Evolutionary conservation across 768 basidiomycete species (phyloP), one percentile per base, ranked within the genome.

Genomic region (Steccherinum ochraceum): DNA sequence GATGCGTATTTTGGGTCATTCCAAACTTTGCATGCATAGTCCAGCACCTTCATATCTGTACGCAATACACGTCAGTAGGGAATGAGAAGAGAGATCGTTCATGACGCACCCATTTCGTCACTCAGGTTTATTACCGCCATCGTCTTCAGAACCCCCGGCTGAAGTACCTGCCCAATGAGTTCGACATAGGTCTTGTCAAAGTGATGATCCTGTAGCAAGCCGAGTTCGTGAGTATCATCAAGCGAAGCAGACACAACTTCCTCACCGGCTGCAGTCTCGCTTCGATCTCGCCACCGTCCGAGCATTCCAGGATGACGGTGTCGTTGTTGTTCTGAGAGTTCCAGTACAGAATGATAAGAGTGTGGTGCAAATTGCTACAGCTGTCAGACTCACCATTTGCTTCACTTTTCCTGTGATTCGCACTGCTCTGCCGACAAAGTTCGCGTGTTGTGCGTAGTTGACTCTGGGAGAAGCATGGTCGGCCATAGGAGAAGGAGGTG

Each of bases 271-370:
- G 54, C n/a, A 79, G 58, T 12, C 61, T 59, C 18, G 85, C 65
- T 20, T 66, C 68, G 5, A 86, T 79, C 61, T 89, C 70, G 0
- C 79, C 82, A 1, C 81, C 84, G 58, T 91, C 89, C 41, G 75
- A 73, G 0, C 86, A 78, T 53, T 83, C 74, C 12, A 90, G 83
- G 2, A 78, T 73, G 12, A 80, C 75, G 2, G 64, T 63, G 12
- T 74, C 74, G 16, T 71, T 72, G 26, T 75, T 61, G 18, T 48
- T 24, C 13, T 16, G 40, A 40, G 18, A n/a, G 7, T 35, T 21
- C 7, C 25, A 43, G 4, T 39, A 18, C 13, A 30, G n/a, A n/a
- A n/a, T n/a, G 11, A 19, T 23, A 42, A 45, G 63, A 61, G 67
- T 76, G 49, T n/a, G 30, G 27, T n/a, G 10, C 18, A 24, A 41